Evolutionary conservation across 2,329 filamentous ascomycete genomes (phyloP), one percentile per base, ranked within the genome.

Genomic region (Cladorrhinum sp.): DNA sequence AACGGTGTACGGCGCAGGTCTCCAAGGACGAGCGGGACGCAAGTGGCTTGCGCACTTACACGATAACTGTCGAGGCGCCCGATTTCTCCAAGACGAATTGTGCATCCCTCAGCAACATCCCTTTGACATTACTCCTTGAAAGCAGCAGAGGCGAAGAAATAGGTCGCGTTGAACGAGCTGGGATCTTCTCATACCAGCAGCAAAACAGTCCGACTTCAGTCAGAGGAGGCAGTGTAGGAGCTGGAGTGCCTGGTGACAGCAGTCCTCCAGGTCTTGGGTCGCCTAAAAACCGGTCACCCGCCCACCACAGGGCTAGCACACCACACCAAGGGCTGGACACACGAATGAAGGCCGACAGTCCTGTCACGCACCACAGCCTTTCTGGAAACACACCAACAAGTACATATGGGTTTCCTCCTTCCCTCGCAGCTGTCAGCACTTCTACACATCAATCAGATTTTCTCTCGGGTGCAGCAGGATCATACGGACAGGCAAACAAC

Each of bases 31-130:
- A 75, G 67, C 84, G 79, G 76, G 83, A 86, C 63, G 75, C 73
- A 58, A 76, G 83, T 66, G 83, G 85, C 20, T 78, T 76, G 58
- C 90, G 85, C 72, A 83, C 87, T 64, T 96, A 95, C 74, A 82
- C 83, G 28, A 80, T 96, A 67, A 85, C 84, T 51, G 85, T 86
- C 46, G 86, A 91, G 60, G 90, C 88, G 30, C 93, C 93, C 52
- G 82, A 80, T 65, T 75, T 79, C 46, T 67, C 80, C 69, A 76
- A 79, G 74, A 85, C 83, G 69, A 75, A 78, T 70, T 81, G 78
- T 66, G 70, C 73, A 49, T 76, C 73, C 55, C 75, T 76, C 9
- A 69, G 66, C 73, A 82, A 73, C 73, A 82, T 86, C 74, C 82
- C 83, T 39, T 70, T 86, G 73, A 80, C 80, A 71, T 73, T 86